These are phyloP conservation scores for Euphorbia tirucalli DNA, from an alignment of 345 rosid species.

Conservation along the genomic window DNA sequence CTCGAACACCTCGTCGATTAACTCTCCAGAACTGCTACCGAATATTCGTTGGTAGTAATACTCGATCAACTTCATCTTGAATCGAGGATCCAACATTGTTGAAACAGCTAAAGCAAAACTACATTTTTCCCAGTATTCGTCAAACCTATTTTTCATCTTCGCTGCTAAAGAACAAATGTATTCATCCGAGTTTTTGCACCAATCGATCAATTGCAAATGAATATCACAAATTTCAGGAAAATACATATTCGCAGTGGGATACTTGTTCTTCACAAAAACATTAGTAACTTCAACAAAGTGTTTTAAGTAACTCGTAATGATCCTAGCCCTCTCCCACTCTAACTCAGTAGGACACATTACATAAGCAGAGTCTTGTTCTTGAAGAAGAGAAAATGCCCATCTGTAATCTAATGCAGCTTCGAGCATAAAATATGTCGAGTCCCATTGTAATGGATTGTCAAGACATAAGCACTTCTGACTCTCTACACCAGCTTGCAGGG, in stretches of 20 bases:
- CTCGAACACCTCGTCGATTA: slow-evolving; percentile 52
- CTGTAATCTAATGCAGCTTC: slow-evolving; percentile 53
- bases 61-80: slow-evolving; percentile 76
- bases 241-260: slow-evolving; percentile 55
- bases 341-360: slow-evolving; percentile 50
- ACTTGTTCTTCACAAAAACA: slow-evolving; percentile 44
- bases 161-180: slow-evolving; percentile 47
- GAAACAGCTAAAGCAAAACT: slow-evolving; percentile 64
- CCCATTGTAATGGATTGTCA: slow-evolving; percentile 59
- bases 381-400: slow-evolving; percentile 44
- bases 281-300: slow-evolving; percentile 56
- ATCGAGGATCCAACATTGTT: slow-evolving; percentile 76
- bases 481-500: slow-evolving; percentile 37
- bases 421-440: slow-evolving; percentile 64
- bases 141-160: slow-evolving; percentile 62
- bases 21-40: slow-evolving; percentile 47
- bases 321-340: slow-evolving; percentile 58
- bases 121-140: slow-evolving; percentile 74
- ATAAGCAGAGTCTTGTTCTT: slow-evolving; percentile 38
- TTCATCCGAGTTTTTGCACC: slow-evolving; percentile 68
- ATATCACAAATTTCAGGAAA: slow-evolving; percentile 68
- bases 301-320: slow-evolving; percentile 47
- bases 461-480: slow-evolving; percentile 43
- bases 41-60: slow-evolving; percentile 69
- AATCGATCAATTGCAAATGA: slow-evolving; percentile 61